Percentiles rank a stretch among this genome's conserved stretches.
Conservation (phyloP, 2,329 filamentous ascomycete genomes). For the Xylaria multiplex region DNA sequence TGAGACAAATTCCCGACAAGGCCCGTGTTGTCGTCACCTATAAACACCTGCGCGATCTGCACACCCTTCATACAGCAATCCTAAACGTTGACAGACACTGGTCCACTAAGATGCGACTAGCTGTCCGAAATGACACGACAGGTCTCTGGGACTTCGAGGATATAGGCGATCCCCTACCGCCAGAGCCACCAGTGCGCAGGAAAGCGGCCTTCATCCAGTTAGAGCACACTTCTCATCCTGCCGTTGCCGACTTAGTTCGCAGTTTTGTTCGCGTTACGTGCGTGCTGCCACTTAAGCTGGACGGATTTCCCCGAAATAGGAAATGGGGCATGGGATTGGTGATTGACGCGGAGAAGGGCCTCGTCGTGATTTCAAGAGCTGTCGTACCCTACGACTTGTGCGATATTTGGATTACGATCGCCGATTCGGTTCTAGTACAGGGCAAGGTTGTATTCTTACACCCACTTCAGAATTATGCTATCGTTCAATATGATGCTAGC, state of each 20-base stretch:
- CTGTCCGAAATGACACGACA: constrained; percentile 86
- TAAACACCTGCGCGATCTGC: constrained; percentile 92
- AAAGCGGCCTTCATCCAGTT: constrained; percentile 93
- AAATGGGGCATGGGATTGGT: constrained; percentile 97
- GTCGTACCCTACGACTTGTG: constrained; percentile 97
- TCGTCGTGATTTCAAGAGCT: constrained; percentile 92
- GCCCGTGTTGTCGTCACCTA: constrained; percentile 93
- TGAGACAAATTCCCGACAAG: constrained; percentile 84
- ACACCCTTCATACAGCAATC: constrained; percentile 93
- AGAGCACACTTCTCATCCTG: constrained; percentile 85
- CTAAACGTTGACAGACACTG: constrained; percentile 94
- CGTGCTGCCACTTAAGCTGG: constrained; percentile 93
- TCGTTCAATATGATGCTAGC: constrained; percentile 92
- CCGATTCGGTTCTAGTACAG: constrained; percentile 93
- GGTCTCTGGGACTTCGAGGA: constrained; percentile 96
- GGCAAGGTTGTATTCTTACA: constrained; percentile 96
- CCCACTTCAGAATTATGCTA: constrained; percentile 94
- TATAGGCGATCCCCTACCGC: constrained; percentile 81
- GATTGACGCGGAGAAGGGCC: constrained; percentile 94
- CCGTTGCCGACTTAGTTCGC: constrained; percentile 90
- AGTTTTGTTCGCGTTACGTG: constrained; percentile 95
- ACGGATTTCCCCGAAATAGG: constrained; percentile 94
- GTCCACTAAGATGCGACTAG: constrained; percentile 93
- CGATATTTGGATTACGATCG: constrained; percentile 95
- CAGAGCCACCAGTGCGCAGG: constrained; percentile 74